Conservation (phyloP, 2,329 filamentous ascomycete species). For the Tolypocladium paradoxum region DNA sequence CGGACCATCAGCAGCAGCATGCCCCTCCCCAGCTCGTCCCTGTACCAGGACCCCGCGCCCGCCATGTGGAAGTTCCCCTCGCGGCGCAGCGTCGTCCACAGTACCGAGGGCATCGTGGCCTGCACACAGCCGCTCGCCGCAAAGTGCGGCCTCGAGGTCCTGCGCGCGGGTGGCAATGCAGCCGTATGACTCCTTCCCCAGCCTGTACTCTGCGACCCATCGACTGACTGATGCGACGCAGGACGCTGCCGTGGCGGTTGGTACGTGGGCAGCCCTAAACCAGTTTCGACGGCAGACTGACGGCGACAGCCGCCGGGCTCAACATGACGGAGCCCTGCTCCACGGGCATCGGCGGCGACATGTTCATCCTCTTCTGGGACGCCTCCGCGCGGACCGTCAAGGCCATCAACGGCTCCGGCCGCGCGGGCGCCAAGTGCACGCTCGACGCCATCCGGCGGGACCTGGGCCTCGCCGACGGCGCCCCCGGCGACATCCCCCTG, state of each 20-base stretch:
- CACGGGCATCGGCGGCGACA: constrained; percentile 92
- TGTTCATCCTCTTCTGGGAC: constrained; percentile 92
- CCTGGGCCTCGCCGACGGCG: constrained; percentile 51
- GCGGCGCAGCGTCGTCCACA: constrained; percentile 84
- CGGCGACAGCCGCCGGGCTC: constrained; percentile 61
- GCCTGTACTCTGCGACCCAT: too few species aligned
- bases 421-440: constrained; percentile 58
- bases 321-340: constrained; percentile 90
- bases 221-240: constrained; percentile 21
- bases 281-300: too few species aligned
- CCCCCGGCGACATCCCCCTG: constrained; percentile 55
- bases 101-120: constrained; percentile 81
- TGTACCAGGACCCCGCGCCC: constrained; percentile 33
- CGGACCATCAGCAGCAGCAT: constrained; percentile 17
- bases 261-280: too few species aligned
- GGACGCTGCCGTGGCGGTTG: constrained; percentile 94
- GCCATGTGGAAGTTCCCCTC: constrained; percentile 60
- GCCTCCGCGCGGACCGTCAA: constrained; percentile 71
- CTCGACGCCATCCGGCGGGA: constrained; percentile 60
- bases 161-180: constrained; percentile 86
- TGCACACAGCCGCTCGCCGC: constrained; percentile 85
- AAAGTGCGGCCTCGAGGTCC: constrained; percentile 72
- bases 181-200: constrained; percentile 49
- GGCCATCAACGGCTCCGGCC: constrained; percentile 88
- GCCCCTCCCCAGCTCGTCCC: constrained; percentile 35